A percentile compares a stretch with the other conserved stretches of the same genome.
phyloP scores from a whole-genome alignment of 1,284 basidiomycete genomes.

The Ustilago esculenta region DNA sequence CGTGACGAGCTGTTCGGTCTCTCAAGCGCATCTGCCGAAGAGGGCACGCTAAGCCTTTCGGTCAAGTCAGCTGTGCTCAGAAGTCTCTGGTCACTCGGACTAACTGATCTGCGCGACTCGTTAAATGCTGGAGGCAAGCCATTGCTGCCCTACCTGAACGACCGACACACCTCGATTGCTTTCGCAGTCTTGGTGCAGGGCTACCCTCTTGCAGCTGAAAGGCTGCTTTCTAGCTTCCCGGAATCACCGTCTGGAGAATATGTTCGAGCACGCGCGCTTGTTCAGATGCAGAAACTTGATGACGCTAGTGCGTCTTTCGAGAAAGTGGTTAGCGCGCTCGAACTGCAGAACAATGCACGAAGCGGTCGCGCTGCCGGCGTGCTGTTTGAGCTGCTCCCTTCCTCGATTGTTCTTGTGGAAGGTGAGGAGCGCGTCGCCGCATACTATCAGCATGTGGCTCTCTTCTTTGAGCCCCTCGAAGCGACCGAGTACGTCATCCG shows the following conservation, averaged over 20 bases:
- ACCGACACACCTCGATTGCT: slow-evolving; percentile 28
- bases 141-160: slow-evolving; percentile 34
- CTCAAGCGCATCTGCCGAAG: background rate
- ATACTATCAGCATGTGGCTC: slow-evolving; percentile 44
- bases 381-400: slow-evolving; percentile 41
- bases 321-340: slow-evolving; percentile 40
- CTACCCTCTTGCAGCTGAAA: slow-evolving; percentile 36
- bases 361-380: slow-evolving; percentile 19
- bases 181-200: slow-evolving; percentile 40
- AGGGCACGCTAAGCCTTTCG: slow-evolving; percentile 11
- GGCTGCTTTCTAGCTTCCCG: slow-evolving; percentile 33
- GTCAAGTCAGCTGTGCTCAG: slow-evolving; percentile 26
- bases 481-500: slow-evolving; percentile 39
- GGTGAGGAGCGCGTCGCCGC: slow-evolving; percentile 30
- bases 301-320: slow-evolving; percentile 38
- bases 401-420: slow-evolving; percentile 12
- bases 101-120: slow-evolving; percentile 27
- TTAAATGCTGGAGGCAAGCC: slow-evolving; percentile 13
- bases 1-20: slow-evolving; percentile 25
- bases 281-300: slow-evolving; percentile 37
- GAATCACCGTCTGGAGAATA: slow-evolving; percentile 37
- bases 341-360: slow-evolving; percentile 1
- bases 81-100: slow-evolving; percentile 39
- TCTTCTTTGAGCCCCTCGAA: slow-evolving; percentile 48
- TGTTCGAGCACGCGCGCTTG: slow-evolving; percentile 42